Percentiles rank a stretch among this genome's conserved stretches.
Conservation (phyloP, 306 rosid species). For the Prunus davidiana region DNA sequence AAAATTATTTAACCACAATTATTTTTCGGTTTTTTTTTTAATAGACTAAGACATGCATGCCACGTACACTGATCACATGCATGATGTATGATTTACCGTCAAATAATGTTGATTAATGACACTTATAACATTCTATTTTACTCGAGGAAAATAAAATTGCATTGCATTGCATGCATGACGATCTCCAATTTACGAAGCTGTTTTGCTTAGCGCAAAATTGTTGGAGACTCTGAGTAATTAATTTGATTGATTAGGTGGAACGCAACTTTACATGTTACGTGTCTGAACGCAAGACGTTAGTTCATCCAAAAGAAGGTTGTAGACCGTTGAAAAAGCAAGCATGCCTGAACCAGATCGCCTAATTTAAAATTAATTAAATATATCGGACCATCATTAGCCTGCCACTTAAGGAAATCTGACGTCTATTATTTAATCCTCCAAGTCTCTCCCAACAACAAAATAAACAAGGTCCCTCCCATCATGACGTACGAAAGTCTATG, state of each 20-base stretch:
- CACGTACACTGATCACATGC: neutral
- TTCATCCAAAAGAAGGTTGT: neutral
- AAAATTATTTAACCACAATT: neutral
- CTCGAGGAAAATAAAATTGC: neutral
- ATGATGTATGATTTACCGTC: neutral
- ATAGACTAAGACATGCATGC: neutral
- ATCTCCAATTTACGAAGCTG: neutral
- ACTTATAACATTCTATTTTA: neutral
- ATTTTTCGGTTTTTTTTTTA: neutral
- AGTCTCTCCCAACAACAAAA: neutral
- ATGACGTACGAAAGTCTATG: neutral
- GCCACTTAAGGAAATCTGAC: conserved; percentile 27
- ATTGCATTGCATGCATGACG: conserved; percentile 19
- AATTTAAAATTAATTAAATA: neutral
- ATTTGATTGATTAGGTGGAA: neutral
- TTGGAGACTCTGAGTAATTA: neutral
- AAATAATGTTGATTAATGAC: neutral
- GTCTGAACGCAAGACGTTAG: conserved; percentile 13
- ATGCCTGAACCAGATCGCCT: neutral
- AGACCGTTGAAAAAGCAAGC: conserved; percentile 9
- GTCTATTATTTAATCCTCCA: neutral
- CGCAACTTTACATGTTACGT: conserved; percentile 18
- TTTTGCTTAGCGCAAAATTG: neutral
- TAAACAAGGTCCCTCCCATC: neutral
- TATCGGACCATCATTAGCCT: neutral